Evolutionary conservation across 306 rosid genomes (phyloP).

Genomic region (Trifolium dubium): DNA sequence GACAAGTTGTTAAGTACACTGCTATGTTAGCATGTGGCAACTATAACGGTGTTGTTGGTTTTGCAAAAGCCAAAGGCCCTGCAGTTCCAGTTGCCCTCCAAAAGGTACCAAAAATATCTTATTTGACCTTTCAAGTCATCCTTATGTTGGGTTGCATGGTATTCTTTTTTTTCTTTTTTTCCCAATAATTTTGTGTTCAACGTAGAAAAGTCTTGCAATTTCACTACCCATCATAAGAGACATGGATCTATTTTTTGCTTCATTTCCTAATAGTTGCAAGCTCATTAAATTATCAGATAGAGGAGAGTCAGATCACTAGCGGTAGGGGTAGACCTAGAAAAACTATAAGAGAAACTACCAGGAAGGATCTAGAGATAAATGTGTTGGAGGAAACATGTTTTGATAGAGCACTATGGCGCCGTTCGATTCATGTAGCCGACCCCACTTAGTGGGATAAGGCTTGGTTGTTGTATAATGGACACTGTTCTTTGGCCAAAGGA

Average conservation of each 20-base stretch:
- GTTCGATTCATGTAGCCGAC: no score
- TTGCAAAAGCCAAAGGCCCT: conserved; percentile 95
- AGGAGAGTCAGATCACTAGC: no score
- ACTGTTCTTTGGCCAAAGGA: conserved; percentile 13
- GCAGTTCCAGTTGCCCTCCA: conserved; percentile 79
- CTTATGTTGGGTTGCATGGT: conserved; percentile 20
- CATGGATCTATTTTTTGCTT: conserved; percentile 33
- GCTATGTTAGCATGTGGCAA: conserved; percentile 95
- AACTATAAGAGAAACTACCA: no score
- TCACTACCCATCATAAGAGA: neutral
- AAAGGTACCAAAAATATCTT: conserved; percentile 62
- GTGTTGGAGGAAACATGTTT: no score
- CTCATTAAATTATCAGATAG: neutral
- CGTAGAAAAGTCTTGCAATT: conserved; percentile 18
- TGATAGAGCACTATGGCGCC: no score
- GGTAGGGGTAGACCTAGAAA: no score
- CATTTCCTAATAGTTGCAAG: conserved; percentile 2
- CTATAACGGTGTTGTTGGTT: conserved; percentile 86
- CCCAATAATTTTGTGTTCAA: conserved; percentile 1
- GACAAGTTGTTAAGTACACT: conserved; percentile 81
- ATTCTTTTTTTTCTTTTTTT: conserved; percentile 21
- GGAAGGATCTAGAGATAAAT: no score
- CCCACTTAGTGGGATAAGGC: no score
- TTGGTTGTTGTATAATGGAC: neutral
- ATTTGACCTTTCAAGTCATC: conserved; percentile 28